Evolutionary conservation across 164 flowering plant species (phyloP), one percentile per base, ranked within the genome.

Genomic region (Brasenia schreberi): DNA sequence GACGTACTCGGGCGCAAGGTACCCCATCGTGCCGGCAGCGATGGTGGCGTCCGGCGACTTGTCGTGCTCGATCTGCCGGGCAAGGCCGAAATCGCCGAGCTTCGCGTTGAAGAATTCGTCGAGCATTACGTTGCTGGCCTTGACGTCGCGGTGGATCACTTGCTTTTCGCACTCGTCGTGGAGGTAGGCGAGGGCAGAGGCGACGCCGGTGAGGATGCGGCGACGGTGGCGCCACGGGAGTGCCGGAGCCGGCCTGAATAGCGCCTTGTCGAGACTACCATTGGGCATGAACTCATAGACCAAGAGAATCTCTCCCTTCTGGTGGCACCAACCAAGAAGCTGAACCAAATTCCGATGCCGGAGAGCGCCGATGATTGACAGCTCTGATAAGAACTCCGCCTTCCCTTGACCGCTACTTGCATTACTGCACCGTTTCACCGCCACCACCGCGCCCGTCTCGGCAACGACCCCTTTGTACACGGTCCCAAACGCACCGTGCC

Each of bases 1-100:
- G 10, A 91, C 71, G 65, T 89, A 94, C 69, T 94, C 98, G 0
- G 97, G 97, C 0, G 98, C 97, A 66, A 94, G 71, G 70, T 94
- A 94, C n/a, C 97, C 97, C 95, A 94, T 90, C 62, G 97, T 94
- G 10, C 97, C 98, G 0, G 97, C 97, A 0, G 96, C 85, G 5
- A 83, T 88, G 0, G 96, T 87, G 0, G 95, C 91, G 52, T 85
- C 93, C 1, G 97, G 95, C 0, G 95, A 85, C 70, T 84, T 85
- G 49, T 89, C 91, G 63, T 91, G 95, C 76, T 89, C 95, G 0
- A 81, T 62, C 71, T 83, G 90, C 63, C 85, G 70, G 0, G 97
- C 97, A 59, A 94, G 67, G 0, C 98, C 98, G 60, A 90, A 94
- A 74, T 91, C 98, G 1, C 98, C 98, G 27, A 94, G 61, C 65